Evolutionary conservation across 352 stramenopile genomes (phyloP).

Genomic region (Saprolegnia diclina): DNA sequence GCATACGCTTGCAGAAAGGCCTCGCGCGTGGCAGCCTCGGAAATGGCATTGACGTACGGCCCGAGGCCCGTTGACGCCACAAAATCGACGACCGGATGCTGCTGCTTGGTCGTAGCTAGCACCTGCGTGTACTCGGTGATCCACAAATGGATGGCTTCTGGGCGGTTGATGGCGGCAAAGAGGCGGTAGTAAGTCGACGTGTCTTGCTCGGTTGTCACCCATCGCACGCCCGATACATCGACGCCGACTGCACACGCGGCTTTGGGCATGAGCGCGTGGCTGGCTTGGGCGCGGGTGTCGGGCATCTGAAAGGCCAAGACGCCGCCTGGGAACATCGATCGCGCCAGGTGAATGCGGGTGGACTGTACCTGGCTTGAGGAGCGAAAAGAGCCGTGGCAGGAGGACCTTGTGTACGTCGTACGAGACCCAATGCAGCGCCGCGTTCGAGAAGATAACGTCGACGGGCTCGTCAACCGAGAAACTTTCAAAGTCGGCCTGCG

Average conservation of each 20-base stretch:
- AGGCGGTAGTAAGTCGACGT: conserved; percentile 67
- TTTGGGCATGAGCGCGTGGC: conserved; percentile 53
- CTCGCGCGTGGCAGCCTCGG: conserved; percentile 30
- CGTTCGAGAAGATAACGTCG: conserved; percentile 72
- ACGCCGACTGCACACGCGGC: conserved; percentile 41
- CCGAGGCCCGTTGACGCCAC: conserved; percentile 51
- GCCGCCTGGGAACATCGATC: conserved; percentile 33
- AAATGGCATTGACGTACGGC: conserved; percentile 51
- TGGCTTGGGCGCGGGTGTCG: conserved; percentile 52
- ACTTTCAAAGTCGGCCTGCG: conserved; percentile 50
- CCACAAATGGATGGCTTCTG: conserved; percentile 55
- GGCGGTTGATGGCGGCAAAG: conserved; percentile 31
- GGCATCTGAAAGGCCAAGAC: conserved; percentile 69
- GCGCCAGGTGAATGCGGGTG: background rate
- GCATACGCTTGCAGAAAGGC: conserved; percentile 51
- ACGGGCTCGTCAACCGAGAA: conserved; percentile 37
- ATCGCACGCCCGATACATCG: conserved; percentile 46
- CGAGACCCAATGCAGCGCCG: conserved; percentile 60
- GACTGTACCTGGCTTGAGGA: conserved; percentile 42
- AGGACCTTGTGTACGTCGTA: conserved; percentile 42
- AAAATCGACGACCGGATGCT: conserved; percentile 63
- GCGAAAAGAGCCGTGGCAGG: conserved; percentile 45
- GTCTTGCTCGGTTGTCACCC: conserved; percentile 61
- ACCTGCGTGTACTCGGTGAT: conserved; percentile 51
- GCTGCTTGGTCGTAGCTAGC: conserved; percentile 32